phyloP scores from a whole-genome alignment of 345 rosid genomes.

The Citrus sp. region DNA sequence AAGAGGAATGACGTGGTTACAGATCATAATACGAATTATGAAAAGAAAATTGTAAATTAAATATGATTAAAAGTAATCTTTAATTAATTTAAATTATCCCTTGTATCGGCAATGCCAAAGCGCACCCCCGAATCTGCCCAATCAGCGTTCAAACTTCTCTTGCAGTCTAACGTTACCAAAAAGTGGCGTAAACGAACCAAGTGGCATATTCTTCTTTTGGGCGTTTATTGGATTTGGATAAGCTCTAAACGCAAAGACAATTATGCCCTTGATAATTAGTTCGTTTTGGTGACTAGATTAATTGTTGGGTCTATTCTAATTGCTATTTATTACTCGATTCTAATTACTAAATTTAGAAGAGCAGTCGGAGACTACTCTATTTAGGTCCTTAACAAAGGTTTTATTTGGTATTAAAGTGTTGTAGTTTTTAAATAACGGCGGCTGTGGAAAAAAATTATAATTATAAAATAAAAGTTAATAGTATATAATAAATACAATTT shows the following conservation, averaged over 20 bases:
- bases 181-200: neutral
- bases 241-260: conserved; percentile 10
- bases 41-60: neutral
- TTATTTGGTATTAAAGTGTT: too few relatives aligned
- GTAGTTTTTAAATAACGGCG: fast-evolving
- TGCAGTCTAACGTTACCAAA: neutral
- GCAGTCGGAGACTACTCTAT: neutral
- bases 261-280: neutral
- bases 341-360: neutral
- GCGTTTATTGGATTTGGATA: conserved; percentile 20
- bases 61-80: neutral
- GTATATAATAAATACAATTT: too few relatives aligned
- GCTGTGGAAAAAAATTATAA: too few relatives aligned
- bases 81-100: conserved; percentile 14
- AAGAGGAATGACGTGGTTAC: neutral
- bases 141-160: neutral
- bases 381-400: neutral
- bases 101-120: neutral
- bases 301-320: neutral
- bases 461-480: too few relatives aligned
- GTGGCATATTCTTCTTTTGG: conserved; percentile 13
- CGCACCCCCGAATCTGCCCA: neutral
- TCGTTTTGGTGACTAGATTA: too few relatives aligned
- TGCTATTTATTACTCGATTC: neutral
- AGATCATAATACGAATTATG: neutral